These are phyloP conservation scores for Aschersonia sp. DNA, from an alignment of 2,329 filamentous ascomycete genomes.

Conservation along the genomic window DNA sequence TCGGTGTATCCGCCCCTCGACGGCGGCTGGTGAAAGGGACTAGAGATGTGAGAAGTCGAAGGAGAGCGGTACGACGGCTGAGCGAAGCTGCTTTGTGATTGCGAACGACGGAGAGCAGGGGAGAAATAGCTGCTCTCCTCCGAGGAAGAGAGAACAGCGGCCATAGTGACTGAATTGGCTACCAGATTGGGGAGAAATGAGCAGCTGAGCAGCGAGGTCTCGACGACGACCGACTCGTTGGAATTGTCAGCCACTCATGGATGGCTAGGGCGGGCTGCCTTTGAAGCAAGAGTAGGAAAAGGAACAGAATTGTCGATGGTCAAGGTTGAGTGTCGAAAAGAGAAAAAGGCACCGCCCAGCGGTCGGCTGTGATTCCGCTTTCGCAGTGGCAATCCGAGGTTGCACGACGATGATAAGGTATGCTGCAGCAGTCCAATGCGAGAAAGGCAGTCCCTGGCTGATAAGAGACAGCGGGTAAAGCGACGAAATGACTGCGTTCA, in stretches of 20 bases:
- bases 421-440: conserved; percentile 2
- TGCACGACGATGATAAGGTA: background rate
- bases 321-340: background rate
- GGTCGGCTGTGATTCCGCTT: background rate
- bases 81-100: conserved; percentile 44
- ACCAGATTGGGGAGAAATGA: background rate
- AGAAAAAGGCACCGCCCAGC: background rate
- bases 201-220: background rate
- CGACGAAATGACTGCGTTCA: background rate
- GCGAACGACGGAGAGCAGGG: conserved; percentile 40
- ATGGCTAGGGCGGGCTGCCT: background rate
- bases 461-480: background rate
- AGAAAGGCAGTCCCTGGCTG: background rate
- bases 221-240: background rate
- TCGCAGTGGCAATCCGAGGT: background rate
- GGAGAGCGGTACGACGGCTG: conserved; percentile 27
- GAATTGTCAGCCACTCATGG: background rate
- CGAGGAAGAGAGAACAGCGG: conserved; percentile 41
- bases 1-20: conserved; percentile 25
- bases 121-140: conserved; percentile 42
- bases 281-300: background rate
- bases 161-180: conserved; percentile 24
- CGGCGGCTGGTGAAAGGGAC: conserved; percentile 23
- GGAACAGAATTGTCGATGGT: background rate
- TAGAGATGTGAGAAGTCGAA: conserved; percentile 27